These are phyloP conservation scores for Aureobasidium subglaciale DNA, from an alignment of 2,329 filamentous ascomycete species.

Conservation along the genomic window DNA sequence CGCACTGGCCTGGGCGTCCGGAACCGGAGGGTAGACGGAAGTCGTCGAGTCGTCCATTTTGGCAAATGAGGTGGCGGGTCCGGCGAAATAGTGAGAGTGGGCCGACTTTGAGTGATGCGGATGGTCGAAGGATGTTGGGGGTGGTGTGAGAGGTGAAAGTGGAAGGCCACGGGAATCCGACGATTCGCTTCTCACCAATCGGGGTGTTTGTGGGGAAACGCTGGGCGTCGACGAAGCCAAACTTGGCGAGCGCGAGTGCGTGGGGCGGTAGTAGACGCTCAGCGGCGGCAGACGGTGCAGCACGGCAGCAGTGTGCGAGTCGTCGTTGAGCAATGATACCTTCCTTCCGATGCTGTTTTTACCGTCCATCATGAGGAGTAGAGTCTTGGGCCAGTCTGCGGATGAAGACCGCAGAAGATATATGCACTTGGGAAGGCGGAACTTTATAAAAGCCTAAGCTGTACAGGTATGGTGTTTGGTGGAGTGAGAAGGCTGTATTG, in stretches of 20 bases:
- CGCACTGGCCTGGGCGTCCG: constrained; percentile 26
- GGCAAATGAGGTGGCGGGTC: constrained; percentile 17
- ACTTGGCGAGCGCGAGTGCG: constrained; percentile 35
- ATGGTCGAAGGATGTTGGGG: constrained; percentile 28
- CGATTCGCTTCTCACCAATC: constrained; percentile 39
- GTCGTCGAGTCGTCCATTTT: constrained; percentile 31
- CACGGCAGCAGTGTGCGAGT: constrained; percentile 22
- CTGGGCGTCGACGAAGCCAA: constrained; percentile 40
- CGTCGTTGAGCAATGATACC: constrained; percentile 46
- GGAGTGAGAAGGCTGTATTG: not conserved
- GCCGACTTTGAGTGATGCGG: constrained; percentile 20
- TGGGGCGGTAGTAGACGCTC: constrained; percentile 23
- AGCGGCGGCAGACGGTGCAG: constrained; percentile 21
- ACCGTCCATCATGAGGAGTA: constrained; percentile 42
- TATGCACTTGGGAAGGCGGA: not conserved
- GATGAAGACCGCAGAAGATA: not conserved
- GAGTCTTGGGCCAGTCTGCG: constrained; percentile 17
- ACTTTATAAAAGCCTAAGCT: not conserved
- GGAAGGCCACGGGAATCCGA: constrained; percentile 38
- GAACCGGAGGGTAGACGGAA: constrained; percentile 31
- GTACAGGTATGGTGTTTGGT: not conserved
- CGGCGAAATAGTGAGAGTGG: constrained; percentile 18
- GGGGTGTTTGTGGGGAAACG: constrained; percentile 40
- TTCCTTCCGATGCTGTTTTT: constrained; percentile 44
- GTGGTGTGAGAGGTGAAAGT: constrained; percentile 42